phyloP scores from a whole-genome alignment of 2,329 filamentous ascomycete species.

The Cercospora sesami region DNA sequence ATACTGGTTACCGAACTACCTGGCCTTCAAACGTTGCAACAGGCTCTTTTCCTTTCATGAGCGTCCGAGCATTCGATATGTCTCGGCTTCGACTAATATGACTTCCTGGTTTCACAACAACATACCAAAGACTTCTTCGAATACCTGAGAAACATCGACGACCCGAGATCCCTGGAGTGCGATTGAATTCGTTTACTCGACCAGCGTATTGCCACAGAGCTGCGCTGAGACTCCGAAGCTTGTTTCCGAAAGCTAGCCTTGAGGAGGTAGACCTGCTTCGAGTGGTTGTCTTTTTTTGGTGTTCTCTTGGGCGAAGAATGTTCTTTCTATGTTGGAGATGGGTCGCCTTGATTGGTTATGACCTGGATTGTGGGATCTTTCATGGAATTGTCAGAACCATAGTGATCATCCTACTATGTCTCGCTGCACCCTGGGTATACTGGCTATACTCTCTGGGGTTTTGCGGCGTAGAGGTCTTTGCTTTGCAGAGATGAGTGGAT shows the following conservation, averaged over 20 bases:
- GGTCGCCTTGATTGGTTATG: constrained; percentile 31
- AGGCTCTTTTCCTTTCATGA: constrained; percentile 20
- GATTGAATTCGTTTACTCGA: constrained; percentile 25
- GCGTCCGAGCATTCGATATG: constrained; percentile 26
- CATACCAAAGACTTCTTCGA: constrained; percentile 10
- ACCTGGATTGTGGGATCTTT: constrained; percentile 14
- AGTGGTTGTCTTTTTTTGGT: constrained; percentile 25
- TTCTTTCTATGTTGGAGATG: constrained; percentile 12
- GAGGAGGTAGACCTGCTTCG: constrained; percentile 40
- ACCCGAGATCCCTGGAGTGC: constrained; percentile 19
- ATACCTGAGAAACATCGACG: constrained; percentile 20
- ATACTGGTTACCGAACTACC: constrained; percentile 20
- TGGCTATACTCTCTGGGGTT: constrained; percentile 4
- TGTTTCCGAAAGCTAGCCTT: constrained; percentile 39
- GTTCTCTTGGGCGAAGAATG: constrained; percentile 7
- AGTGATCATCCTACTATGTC: constrained; percentile 36
- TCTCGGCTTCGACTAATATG: constrained; percentile 29
- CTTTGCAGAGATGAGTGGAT: constrained; percentile 23
- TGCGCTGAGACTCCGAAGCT: constrained; percentile 27
- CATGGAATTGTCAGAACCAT: constrained; percentile 26
- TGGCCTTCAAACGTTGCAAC: constrained; percentile 24
- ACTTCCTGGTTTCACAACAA: constrained; percentile 21
- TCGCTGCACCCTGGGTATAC: constrained; percentile 6
- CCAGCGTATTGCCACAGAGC: constrained; percentile 19
- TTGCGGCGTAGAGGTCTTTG: constrained; percentile 8